Conservation (phyloP, 345 rosid genomes). For the Eucalyptus viminalis region DNA sequence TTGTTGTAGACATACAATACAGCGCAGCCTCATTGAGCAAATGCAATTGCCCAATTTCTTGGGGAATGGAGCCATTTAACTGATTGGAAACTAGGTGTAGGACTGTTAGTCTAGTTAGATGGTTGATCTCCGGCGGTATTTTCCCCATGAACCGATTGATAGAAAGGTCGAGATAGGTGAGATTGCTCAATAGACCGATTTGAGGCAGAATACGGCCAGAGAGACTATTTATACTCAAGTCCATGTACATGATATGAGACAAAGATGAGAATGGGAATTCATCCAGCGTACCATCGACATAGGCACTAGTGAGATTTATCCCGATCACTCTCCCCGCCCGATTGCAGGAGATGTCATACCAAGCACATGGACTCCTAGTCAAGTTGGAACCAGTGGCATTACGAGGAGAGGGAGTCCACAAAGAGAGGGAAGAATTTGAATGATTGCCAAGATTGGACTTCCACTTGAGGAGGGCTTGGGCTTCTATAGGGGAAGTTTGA, state of each 20-base stretch:
- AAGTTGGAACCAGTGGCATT: background rate
- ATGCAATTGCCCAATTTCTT: too few species aligned
- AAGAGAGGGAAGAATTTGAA: background rate
- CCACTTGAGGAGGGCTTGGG: background rate
- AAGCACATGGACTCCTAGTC: background rate
- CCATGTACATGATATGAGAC: conserved; percentile 2
- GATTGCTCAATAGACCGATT: background rate
- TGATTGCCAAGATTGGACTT: conserved; percentile 1
- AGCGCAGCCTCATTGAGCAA: too few species aligned
- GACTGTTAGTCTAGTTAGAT: too few species aligned
- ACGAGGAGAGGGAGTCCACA: background rate
- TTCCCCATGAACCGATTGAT: background rate
- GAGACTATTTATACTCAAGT: conserved; percentile 1
- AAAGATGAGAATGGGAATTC: conserved; percentile 7
- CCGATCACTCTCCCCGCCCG: background rate
- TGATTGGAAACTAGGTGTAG: fast-evolving
- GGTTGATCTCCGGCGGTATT: fast-evolving
- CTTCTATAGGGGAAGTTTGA: background rate
- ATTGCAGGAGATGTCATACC: conserved; percentile 8
- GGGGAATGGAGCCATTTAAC: too few species aligned
- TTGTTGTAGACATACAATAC: too few species aligned
- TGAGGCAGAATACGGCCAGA: conserved; percentile 1
- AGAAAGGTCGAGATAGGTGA: background rate
- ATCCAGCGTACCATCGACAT: background rate
- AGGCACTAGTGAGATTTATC: background rate